These are phyloP conservation scores for Angomonas deanei DNA, from an alignment of 208 protist species.

Conservation along the genomic window DNA sequence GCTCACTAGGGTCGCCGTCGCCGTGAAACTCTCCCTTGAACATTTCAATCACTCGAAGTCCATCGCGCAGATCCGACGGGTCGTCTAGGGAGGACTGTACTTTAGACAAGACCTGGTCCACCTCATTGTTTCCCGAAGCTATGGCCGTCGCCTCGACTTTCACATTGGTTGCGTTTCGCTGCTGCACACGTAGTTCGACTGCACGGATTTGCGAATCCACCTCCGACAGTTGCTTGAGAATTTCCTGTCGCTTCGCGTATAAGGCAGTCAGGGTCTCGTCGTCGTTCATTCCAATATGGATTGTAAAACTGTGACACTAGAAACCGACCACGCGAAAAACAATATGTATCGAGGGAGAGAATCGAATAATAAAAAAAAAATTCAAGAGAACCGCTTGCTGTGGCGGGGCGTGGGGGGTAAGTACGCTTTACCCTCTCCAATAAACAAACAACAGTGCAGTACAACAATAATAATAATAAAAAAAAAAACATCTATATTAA, in stretches of 20 bases:
- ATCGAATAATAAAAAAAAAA: not conserved
- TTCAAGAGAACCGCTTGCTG: too few relatives aligned
- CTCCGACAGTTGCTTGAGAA: slow-evolving; percentile 76
- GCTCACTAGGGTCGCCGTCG: slow-evolving; percentile 20
- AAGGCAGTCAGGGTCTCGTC: slow-evolving; percentile 63
- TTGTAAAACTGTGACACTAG: not conserved
- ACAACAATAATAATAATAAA: not conserved
- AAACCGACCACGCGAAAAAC: too few relatives aligned
- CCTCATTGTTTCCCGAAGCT: slow-evolving; percentile 28
- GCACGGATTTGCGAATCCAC: slow-evolving; percentile 62
- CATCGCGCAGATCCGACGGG: slow-evolving; percentile 63
- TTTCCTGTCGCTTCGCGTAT: slow-evolving; percentile 66
- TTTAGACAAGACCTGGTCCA: slow-evolving; percentile 40
- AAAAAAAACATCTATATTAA: not conserved
- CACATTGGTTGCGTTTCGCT: slow-evolving; percentile 18
- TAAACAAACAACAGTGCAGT: not conserved
- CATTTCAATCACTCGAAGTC: slow-evolving; percentile 64
- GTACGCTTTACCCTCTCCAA: too few relatives aligned
- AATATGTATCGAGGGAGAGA: too few relatives aligned
- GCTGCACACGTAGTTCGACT: slow-evolving; percentile 57
- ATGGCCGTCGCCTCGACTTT: slow-evolving; percentile 26
- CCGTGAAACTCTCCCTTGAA: slow-evolving; percentile 22
- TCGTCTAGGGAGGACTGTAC: slow-evolving; percentile 57
- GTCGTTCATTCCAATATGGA: slow-evolving; percentile 29
- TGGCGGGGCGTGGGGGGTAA: too few relatives aligned